A percentile compares a stretch with the other conserved stretches of the same genome.
These are phyloP conservation scores for Lodderomyces pseudojiufengensis DNA, from an alignment of 1,139 yeast genomes.

Conservation along the genomic window DNA sequence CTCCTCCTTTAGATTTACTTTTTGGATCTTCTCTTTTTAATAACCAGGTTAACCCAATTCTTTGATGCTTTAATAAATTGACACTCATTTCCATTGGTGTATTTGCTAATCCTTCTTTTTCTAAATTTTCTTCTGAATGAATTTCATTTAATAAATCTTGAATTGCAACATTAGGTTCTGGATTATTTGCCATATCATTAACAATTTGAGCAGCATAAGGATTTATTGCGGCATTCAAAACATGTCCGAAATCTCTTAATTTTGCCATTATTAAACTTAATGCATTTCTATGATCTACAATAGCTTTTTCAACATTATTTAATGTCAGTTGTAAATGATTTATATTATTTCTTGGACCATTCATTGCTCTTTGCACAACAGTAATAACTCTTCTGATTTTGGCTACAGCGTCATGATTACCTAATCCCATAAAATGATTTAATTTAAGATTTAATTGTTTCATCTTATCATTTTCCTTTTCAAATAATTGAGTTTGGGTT, in stretches of 20 bases:
- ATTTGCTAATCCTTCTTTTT: slow-evolving; percentile 41
- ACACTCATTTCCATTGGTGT: slow-evolving; percentile 73
- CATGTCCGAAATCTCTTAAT: slow-evolving; percentile 5
- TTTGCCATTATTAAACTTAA: neutral
- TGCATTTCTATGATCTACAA: neutral
- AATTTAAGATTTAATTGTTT: neutral
- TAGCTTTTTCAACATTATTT: slow-evolving; percentile 2
- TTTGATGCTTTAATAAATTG: slow-evolving; percentile 75
- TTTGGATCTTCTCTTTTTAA: slow-evolving; percentile 51
- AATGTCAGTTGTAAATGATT: slow-evolving; percentile 4
- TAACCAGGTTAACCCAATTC: slow-evolving; percentile 83
- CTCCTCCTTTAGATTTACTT: slow-evolving; percentile 63
- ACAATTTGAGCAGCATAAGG: slow-evolving; percentile 9
- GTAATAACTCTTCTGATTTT: neutral
- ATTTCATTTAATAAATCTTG: slow-evolving; percentile 62
- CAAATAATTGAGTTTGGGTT: slow-evolving; percentile 1
- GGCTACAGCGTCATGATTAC: slow-evolving; percentile 3
- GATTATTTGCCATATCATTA: slow-evolving; percentile 2
- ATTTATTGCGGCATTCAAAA: slow-evolving; percentile 5
- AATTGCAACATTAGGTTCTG: slow-evolving; percentile 27
- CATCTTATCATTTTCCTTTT: neutral
- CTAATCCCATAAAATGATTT: slow-evolving; percentile 2
- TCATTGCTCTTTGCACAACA: slow-evolving; percentile 1
- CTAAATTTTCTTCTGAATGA: slow-evolving; percentile 54
- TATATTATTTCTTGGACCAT: slow-evolving; percentile 2